Evolutionary conservation across 345 rosid species (phyloP), one percentile per base, ranked within the genome.

Genomic region (Eucalyptus paniculata): DNA sequence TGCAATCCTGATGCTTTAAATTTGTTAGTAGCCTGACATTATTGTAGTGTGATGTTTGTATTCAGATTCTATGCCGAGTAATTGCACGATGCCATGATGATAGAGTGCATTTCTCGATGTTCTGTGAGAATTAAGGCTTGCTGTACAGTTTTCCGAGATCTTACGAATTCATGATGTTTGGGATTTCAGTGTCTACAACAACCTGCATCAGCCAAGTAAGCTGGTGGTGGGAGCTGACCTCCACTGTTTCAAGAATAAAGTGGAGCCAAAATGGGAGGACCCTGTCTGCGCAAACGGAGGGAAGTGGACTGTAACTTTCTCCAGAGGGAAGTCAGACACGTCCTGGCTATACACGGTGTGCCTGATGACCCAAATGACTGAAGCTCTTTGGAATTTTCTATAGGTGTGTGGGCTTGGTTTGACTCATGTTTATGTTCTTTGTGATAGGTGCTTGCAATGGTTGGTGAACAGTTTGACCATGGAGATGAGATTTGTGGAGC

Each of bases 201-300:
- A 94, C 92, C 91, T 96, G 58, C 87, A 89, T 90, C 94, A 89
- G 62, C 98, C 99, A n/a, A 95, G 97, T 92, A 96, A 94, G 92
- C 92, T 97, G 92, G 88, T 91, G 32, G 80, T 1, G 5, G 95
- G 95, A 90, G 95, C 97, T 34, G 98, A 95, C 86, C 95, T 96
- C 42, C 93, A 97, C 90, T 97, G 99, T 91, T 97, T 97, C 97
- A 97, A 97, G 86, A 28, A 96, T 91, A 93, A 94, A 34, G 95
- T 96, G 32, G 96, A 97, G 90, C 99, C 99, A 30, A 97, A 96
- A 62, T 96, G 99, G 99, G 99, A 97, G 92, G 99, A 96, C 89
- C 99, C 99, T 49, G 92, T 96, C 67, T 97, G 98, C 91, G 95
- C 97, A 47, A 94, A 96, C 42, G 99, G 99, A 80, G 99, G 99